These are phyloP conservation scores for Plasmodium billcollinsi DNA, from an alignment of 169 alveolate genomes.

Conservation along the genomic window DNA sequence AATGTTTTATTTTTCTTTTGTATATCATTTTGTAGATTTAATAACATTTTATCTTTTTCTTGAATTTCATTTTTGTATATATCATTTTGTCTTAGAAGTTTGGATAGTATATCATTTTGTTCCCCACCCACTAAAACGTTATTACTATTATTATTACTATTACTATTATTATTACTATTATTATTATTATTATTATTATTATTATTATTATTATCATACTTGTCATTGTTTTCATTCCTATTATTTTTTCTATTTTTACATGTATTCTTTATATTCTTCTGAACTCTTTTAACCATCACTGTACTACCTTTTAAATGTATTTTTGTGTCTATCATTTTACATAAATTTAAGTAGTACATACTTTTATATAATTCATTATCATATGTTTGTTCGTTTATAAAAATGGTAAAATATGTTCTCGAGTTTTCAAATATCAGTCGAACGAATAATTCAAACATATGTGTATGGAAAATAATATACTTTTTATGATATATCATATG, in stretches of 20 bases:
- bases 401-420: conserved; percentile 60
- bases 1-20: conserved; percentile 12
- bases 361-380: conserved; percentile 38
- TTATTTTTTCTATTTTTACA: neutral
- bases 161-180: neutral
- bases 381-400: conserved; percentile 29
- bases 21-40: conserved; percentile 28
- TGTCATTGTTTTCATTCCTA: neutral
- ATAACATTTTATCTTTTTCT: conserved; percentile 33
- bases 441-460: conserved; percentile 50
- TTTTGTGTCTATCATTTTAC: conserved; percentile 46
- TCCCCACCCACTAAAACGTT: neutral
- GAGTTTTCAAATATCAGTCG: conserved; percentile 67
- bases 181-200: neutral
- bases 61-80: conserved; percentile 28
- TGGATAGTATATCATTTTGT: neutral
- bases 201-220: neutral
- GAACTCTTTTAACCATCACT: neutral
- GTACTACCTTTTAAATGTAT: neutral
- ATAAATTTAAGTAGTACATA: conserved; percentile 54
- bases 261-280: neutral
- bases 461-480: conserved; percentile 49
- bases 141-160: neutral
- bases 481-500: conserved; percentile 12
- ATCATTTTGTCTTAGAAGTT: conserved; percentile 23